Evolutionary conservation across 164 flowering plant species (phyloP).

Genomic region (Hamamelis virginiana): DNA sequence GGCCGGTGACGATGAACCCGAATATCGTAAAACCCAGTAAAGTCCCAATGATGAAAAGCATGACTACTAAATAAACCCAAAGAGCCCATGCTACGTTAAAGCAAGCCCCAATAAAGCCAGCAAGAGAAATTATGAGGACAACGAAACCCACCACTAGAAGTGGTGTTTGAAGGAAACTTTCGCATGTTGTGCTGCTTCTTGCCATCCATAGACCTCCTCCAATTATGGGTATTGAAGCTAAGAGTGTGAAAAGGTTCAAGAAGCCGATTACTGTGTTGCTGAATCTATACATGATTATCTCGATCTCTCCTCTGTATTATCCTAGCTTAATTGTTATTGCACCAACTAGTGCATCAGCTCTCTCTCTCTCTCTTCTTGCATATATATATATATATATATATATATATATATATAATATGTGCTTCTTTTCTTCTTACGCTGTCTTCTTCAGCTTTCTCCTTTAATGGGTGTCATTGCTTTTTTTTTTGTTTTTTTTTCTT

Average conservation of each 20-base stretch:
- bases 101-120: constrained; percentile 94
- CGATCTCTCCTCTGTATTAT: constrained; percentile 4
- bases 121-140: constrained; percentile 69
- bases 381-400: too few species aligned
- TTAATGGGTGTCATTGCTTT: constrained; percentile 15
- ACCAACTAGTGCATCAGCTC: background rate
- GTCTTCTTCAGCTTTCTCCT: constrained; percentile 15
- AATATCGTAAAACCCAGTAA: constrained; percentile 65
- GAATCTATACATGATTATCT: constrained; percentile 56
- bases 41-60: constrained; percentile 67
- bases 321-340: background rate
- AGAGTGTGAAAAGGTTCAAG: constrained; percentile 80
- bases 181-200: constrained; percentile 71
- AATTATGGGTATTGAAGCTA: constrained; percentile 91
- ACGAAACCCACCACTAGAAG: constrained; percentile 77
- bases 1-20: constrained; percentile 73
- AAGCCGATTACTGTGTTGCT: constrained; percentile 91
- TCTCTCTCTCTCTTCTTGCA: too few species aligned
- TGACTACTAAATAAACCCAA: constrained; percentile 71
- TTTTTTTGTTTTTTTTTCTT: constrained; percentile 3
- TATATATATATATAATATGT: too few species aligned
- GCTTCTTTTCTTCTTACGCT: constrained; percentile 8
- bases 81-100: constrained; percentile 88
- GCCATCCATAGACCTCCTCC: constrained; percentile 94
- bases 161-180: constrained; percentile 81